Evolutionary conservation across 805 yeast species (phyloP), one percentile per base, ranked within the genome.

Genomic region (Ascoidea rubescens): DNA sequence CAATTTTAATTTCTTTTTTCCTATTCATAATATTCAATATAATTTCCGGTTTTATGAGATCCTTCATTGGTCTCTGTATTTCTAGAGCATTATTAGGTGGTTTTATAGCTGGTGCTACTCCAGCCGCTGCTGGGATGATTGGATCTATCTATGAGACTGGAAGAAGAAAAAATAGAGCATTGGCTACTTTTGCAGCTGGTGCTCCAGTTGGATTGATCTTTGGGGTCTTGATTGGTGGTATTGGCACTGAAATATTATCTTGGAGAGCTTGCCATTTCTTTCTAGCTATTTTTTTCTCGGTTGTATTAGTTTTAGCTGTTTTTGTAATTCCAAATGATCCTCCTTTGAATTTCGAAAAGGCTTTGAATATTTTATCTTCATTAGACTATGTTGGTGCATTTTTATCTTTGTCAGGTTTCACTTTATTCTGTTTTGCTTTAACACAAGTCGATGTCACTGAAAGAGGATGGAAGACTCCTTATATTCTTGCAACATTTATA

Each of bases 181-280:
- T 72, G 70, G 71, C 75, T 45, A 60, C 67, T 37, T 70, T 72
- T 54, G 60, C 71, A 6, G 70, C 71, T 1, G 78, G 79, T 5
- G 76, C 77, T 1, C 79, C 79, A 1, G 58, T 71, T 5, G 79
- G 79, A 21, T 71, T 67, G 48, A 71, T 73, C 4, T 54, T 60
- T 17, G 79, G 78, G 0, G 64, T 64, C n/a, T 55, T 74, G 31
- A 54, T 67, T 21, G 76, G 75, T 5, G 79, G 77, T 50, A 68
- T 74, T 7, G 68, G 74, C 54, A 56, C 63, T n/a, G 61, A 67
- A 50, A 59, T 64, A 14, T 56, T 73, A 28, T 63, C 59, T 50
- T 74, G 78, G 78, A 62, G 73, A 51, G 60, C 74, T 1, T 65
- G 66, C 12, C 70, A 73, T 48, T 74, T 54, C 53, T 71, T 73